phyloP scores from a whole-genome alignment of 129 eudicot species.

The Lactuca sativa region DNA sequence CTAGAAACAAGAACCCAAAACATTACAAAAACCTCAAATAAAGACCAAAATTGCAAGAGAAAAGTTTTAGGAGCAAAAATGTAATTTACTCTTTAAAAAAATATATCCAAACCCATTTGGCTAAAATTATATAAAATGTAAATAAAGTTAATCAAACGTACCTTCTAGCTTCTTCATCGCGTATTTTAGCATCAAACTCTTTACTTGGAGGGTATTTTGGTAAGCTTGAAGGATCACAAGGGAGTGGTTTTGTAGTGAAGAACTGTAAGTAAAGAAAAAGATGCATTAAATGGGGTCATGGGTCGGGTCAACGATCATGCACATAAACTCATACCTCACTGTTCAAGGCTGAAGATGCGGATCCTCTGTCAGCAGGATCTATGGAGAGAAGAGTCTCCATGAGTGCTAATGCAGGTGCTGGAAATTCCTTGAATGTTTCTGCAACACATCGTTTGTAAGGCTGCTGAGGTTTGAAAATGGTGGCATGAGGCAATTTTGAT shows the following conservation, averaged over 20 bases:
- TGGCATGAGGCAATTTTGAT: slow-evolving; percentile 77
- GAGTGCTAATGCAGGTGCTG: slow-evolving; percentile 74
- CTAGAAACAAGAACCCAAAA: too few species aligned
- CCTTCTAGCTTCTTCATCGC: slow-evolving; percentile 92
- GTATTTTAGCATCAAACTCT: slow-evolving; percentile 79
- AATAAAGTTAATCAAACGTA: slow-evolving; percentile 12
- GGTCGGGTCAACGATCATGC: background rate
- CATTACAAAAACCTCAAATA: too few species aligned
- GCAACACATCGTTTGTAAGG: slow-evolving; percentile 69
- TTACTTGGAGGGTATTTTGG: slow-evolving; percentile 91
- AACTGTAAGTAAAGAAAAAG: slow-evolving; percentile 42
- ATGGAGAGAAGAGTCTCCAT: slow-evolving; percentile 76
- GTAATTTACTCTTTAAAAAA: background rate
- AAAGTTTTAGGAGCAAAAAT: too few species aligned
- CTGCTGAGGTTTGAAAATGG: slow-evolving; percentile 84
- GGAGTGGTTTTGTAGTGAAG: slow-evolving; percentile 70
- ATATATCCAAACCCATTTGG: too few species aligned
- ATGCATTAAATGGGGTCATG: background rate
- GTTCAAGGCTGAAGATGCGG: slow-evolving; percentile 74
- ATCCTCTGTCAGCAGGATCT: slow-evolving; percentile 84
- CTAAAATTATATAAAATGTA: background rate
- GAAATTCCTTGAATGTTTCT: slow-evolving; percentile 73
- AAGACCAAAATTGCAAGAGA: too few species aligned
- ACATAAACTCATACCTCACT: slow-evolving; percentile 53
- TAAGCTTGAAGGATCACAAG: slow-evolving; percentile 83